These are phyloP conservation scores for Lupinus albus DNA, from an alignment of 306 rosid species.

Conservation along the genomic window DNA sequence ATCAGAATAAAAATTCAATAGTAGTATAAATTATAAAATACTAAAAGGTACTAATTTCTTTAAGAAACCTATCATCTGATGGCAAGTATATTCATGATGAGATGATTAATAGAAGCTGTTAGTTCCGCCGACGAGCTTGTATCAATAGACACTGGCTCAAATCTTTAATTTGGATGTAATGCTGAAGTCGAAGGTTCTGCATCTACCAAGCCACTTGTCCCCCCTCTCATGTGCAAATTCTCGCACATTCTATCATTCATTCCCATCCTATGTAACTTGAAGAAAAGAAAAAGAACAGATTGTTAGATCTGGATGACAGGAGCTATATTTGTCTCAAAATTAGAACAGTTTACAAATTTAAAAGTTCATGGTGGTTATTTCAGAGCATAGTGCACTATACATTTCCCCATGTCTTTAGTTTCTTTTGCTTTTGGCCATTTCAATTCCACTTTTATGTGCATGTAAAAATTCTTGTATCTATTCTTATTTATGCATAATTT, in stretches of 20 bases:
- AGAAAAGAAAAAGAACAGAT: no score
- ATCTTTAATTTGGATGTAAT: not conserved
- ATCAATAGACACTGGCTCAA: not conserved
- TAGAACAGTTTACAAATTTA: constrained; percentile 12
- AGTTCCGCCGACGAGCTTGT: not conserved
- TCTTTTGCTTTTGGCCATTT: not conserved
- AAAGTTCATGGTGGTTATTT: not conserved
- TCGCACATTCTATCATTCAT: not conserved
- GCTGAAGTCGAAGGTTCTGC: not conserved
- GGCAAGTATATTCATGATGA: not conserved
- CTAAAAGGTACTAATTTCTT: not conserved
- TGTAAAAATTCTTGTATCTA: not conserved
- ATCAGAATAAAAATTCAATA: constrained; percentile 1
- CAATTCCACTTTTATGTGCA: not conserved
- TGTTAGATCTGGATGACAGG: not conserved
- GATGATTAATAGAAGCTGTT: not conserved
- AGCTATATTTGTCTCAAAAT: constrained; percentile 2
- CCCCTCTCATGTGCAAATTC: not conserved
- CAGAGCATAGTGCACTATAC: not conserved
- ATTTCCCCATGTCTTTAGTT: not conserved
- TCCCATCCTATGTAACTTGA: not conserved
- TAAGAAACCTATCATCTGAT: not conserved
- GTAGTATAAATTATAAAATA: not conserved
- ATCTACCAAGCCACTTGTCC: not conserved
- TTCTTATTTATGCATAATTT: constrained; percentile 2